A percentile compares a stretch with the other conserved stretches of the same genome.
Evolutionary conservation across 257 asterid genomes (phyloP).

Genomic region (Nicotiana tomentosiformis): DNA sequence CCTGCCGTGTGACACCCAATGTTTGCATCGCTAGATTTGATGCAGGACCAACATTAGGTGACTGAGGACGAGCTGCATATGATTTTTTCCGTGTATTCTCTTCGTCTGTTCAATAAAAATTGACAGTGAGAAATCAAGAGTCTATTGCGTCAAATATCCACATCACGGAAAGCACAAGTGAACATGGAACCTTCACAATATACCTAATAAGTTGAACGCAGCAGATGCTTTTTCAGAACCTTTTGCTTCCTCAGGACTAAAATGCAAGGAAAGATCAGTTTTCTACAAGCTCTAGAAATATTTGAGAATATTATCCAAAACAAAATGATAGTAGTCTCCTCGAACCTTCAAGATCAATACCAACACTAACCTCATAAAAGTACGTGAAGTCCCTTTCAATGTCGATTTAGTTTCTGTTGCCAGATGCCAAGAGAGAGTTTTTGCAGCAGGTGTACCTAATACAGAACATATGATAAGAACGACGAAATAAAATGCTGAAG

Average conservation of each 20-base stretch:
- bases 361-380: conserved; percentile 52
- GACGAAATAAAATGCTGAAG: not conserved
- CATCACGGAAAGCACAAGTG: not conserved
- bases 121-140: not conserved
- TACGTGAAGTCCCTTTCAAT: conserved; percentile 59
- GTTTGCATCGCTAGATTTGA: conserved; percentile 66
- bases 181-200: conserved; percentile 9
- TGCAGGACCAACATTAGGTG: conserved; percentile 34
- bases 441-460: conserved; percentile 66
- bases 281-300: not conserved
- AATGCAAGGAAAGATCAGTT: conserved; percentile 22
- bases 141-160: not conserved
- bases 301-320: not conserved
- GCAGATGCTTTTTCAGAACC: conserved; percentile 30
- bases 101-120: conserved; percentile 32
- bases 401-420: conserved; percentile 90
- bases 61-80: conserved; percentile 27
- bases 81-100: conserved; percentile 43
- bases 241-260: conserved; percentile 60
- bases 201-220: conserved; percentile 48
- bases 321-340: not conserved
- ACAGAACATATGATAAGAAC: not conserved
- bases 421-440: conserved; percentile 94
- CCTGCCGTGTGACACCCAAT: conserved; percentile 61
- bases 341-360: conserved; percentile 8